Evolutionary conservation across 2,329 filamentous ascomycete genomes (phyloP).

Genomic region (Penicillium janthinellum): DNA sequence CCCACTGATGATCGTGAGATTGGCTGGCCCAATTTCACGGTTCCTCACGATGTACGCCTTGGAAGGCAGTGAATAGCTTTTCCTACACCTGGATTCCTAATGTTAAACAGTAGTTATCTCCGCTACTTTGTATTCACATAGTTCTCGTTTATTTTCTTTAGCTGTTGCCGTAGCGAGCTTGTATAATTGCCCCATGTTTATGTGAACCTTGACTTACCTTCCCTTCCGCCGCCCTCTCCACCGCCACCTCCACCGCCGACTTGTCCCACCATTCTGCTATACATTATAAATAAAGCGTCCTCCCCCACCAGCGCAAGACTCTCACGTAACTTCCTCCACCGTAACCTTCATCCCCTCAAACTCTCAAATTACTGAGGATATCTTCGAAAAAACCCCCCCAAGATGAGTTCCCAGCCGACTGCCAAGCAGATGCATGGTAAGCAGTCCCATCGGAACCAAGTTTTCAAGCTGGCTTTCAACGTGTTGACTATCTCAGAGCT

Average conservation of each 20-base stretch:
- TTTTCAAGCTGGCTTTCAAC: neutral
- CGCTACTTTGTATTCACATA: no score
- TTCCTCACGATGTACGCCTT: neutral
- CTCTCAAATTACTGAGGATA: neutral
- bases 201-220: neutral
- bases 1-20: neutral
- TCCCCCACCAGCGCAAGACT: neutral
- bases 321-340: neutral
- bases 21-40: constrained; percentile 1
- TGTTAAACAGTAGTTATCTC: no score
- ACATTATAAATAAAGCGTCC: neutral
- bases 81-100: no score
- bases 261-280: neutral
- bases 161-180: neutral
- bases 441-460: constrained; percentile 1
- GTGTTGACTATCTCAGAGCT: neutral
- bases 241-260: neutral
- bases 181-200: neutral
- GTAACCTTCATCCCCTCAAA: neutral
- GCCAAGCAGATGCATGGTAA: constrained; percentile 33
- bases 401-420: constrained; percentile 39
- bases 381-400: neutral
- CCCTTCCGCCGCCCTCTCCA: neutral
- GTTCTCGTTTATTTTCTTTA: neutral
- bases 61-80: neutral